Conservation (phyloP, 192 early-diverging fungal genomes). For the Physocladia obscura region DNA sequence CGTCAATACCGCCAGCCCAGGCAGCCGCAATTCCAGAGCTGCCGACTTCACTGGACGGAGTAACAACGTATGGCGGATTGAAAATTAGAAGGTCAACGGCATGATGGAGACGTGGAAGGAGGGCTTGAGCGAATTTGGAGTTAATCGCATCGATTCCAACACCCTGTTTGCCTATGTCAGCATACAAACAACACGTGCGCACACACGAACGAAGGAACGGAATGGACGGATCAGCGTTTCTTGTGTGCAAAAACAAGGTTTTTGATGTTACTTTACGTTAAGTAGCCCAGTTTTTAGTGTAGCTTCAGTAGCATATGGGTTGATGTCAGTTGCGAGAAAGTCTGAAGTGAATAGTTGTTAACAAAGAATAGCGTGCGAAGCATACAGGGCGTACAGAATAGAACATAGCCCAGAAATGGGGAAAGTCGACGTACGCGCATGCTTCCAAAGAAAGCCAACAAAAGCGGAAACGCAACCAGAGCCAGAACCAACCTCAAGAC, state of each 20-base stretch:
- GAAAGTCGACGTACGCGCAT: slow-evolving; percentile 26
- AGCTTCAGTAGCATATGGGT: slow-evolving; percentile 67
- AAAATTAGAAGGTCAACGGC: slow-evolving; percentile 80
- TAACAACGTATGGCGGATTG: slow-evolving; percentile 96
- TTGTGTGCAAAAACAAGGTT: slow-evolving; percentile 9
- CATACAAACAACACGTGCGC: no score
- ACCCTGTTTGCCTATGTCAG: not conserved
- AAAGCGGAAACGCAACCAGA: slow-evolving; percentile 86
- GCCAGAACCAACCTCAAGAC: slow-evolving; percentile 88
- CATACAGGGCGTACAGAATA: no score
- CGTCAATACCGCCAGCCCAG: slow-evolving; percentile 93
- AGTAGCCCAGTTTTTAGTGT: slow-evolving; percentile 63
- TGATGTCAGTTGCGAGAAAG: slow-evolving; percentile 79
- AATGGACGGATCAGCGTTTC: no score
- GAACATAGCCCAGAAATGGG: no score
- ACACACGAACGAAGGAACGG: no score
- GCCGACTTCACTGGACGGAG: slow-evolving; percentile 76
- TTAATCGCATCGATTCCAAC: slow-evolving; percentile 64
- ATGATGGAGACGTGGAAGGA: slow-evolving; percentile 55
- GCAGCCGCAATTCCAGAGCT: slow-evolving; percentile 70
- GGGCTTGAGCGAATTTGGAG: slow-evolving; percentile 58
- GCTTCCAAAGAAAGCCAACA: slow-evolving; percentile 45
- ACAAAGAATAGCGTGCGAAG: no score
- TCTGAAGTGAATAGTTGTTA: slow-evolving; percentile 29
- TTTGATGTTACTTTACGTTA: slow-evolving; percentile 42